Base-by-base conservation (phyloP, 495 filamentous ascomycete genomes). In the Ascodesmis nigricans region DNA sequence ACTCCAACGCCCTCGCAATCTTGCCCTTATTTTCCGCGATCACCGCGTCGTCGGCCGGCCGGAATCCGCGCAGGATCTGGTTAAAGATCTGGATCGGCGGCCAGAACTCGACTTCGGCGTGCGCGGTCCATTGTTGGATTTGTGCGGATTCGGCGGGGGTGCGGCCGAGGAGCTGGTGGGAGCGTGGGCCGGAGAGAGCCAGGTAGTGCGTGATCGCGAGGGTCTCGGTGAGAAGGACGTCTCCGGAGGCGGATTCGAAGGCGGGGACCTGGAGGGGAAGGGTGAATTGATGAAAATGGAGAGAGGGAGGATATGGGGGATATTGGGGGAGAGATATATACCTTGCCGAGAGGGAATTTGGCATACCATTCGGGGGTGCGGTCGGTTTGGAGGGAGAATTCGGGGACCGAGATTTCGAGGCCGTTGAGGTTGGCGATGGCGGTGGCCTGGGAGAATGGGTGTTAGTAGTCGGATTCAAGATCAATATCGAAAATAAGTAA, bases 91-190 rank as follows among this genome's bases (percentile, higher is more conserved):
- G 10, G 3, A 37, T 15, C 3, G 19, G 34, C 14, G 34, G 23
- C 22, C 3, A 9, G 4, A 37, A 3, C 24, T 37, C 34, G 3
- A 5, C n/a, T 3, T 37, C 25, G 16, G 24, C 35, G 18, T 37
- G 35, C 6, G 21, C 29, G 25, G 19, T 28, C 34, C 34, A 37
- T 15, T 37, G 34, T n/a, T 39, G 9, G 24, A 36, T 17, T 14
- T 21, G 18, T 5, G 33, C 38, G 16, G 25, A 18, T 24, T 28
- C 10, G 2, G 21, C 24, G 14, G 33, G 10, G 17, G 24, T 30
- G 18, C 23, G 1, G 18, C 38, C 22, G 25, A 37, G 34, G 16
- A 37, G 34, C 34, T 37, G 34, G 23, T 37, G 23, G 10, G 23
- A 25, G 4, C 14, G 6, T 23, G 34, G 34, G 16, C 34, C 34